Percentiles rank a stretch among this genome's conserved stretches.
phyloP scores from a whole-genome alignment of 148 eudicot species.

The Chenopodium berlandieri region DNA sequence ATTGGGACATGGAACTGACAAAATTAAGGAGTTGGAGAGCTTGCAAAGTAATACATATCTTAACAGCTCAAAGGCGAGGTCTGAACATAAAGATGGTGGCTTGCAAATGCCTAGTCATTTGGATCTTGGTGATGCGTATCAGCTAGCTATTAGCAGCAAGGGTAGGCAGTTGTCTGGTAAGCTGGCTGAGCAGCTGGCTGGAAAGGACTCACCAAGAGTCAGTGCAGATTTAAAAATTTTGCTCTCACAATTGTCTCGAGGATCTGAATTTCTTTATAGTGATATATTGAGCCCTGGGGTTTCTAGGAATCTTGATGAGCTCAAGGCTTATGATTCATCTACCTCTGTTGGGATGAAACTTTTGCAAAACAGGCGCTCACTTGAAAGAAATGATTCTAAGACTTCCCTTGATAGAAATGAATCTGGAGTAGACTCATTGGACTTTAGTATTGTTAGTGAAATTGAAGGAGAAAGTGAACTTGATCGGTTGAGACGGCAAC shows the following conservation, averaged over 20 bases:
- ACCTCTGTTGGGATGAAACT: constrained; percentile 46
- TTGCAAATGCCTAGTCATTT: constrained; percentile 37
- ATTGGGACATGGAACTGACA: constrained; percentile 16
- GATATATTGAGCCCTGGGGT: constrained; percentile 62
- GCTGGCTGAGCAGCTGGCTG: constrained; percentile 53
- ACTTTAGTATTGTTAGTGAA: constrained; percentile 56
- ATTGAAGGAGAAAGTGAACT: constrained; percentile 80
- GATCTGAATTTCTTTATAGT: constrained; percentile 45
- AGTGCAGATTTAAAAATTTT: constrained; percentile 75
- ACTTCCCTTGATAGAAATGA: constrained; percentile 64
- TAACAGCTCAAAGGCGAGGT: constrained; percentile 29
- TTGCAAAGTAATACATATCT: constrained; percentile 27
- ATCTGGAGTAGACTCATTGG: constrained; percentile 43
- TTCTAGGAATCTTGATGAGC: constrained; percentile 54
- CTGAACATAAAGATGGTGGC: constrained; percentile 35
- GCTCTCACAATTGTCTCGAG: constrained; percentile 72
- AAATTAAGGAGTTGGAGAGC: constrained; percentile 28
- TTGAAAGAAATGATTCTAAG: constrained; percentile 84
- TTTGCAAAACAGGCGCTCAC: constrained; percentile 67
- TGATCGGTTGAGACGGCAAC: constrained; percentile 74
- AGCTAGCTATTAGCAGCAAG: constrained; percentile 62
- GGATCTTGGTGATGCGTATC: constrained; percentile 91
- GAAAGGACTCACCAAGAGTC: constrained; percentile 54
- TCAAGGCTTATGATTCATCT: constrained; percentile 44
- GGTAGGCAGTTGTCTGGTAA: constrained; percentile 76